Conservation (phyloP, 2,329 filamentous ascomycete genomes). For the Sphaceloma murrayae region DNA sequence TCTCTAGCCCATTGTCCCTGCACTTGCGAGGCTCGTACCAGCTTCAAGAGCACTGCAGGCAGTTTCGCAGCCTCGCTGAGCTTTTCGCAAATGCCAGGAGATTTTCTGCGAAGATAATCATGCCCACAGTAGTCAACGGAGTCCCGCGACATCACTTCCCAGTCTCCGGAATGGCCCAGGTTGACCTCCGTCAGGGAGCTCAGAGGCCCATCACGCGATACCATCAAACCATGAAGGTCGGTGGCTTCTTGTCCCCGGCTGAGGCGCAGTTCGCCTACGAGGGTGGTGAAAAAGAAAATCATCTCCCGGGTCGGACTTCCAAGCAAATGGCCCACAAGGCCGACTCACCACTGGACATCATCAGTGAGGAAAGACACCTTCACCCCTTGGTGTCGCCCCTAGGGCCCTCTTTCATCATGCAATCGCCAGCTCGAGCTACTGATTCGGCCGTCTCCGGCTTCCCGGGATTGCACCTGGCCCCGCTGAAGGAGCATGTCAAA, state of each 20-base stretch:
- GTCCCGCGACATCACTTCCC: conserved; percentile 10
- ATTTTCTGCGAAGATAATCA: neutral
- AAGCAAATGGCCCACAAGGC: neutral
- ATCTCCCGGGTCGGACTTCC: neutral
- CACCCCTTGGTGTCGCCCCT: conserved; percentile 1
- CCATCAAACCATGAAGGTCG: conserved; percentile 11
- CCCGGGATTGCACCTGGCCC: neutral
- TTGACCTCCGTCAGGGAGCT: conserved; percentile 6
- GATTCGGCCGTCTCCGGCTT: neutral
- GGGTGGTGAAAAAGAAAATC: conserved; percentile 6
- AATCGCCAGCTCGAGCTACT: neutral
- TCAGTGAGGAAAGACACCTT: neutral
- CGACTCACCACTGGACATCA: conserved; percentile 12
- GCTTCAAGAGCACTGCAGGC: neutral
- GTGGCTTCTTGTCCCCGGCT: conserved; percentile 7
- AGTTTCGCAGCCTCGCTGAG: neutral
- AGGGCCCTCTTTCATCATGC: neutral
- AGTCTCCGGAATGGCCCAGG: conserved; percentile 7
- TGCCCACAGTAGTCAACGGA: neutral
- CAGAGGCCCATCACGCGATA: conserved; percentile 4
- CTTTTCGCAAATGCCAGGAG: neutral
- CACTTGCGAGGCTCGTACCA: neutral
- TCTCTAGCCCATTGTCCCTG: neutral
- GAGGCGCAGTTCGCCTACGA: conserved; percentile 13
- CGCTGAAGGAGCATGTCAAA: conserved; percentile 7